Evolutionary conservation across 1,284 basidiomycete species (phyloP).

Genomic region (Rhodofomes roseus): DNA sequence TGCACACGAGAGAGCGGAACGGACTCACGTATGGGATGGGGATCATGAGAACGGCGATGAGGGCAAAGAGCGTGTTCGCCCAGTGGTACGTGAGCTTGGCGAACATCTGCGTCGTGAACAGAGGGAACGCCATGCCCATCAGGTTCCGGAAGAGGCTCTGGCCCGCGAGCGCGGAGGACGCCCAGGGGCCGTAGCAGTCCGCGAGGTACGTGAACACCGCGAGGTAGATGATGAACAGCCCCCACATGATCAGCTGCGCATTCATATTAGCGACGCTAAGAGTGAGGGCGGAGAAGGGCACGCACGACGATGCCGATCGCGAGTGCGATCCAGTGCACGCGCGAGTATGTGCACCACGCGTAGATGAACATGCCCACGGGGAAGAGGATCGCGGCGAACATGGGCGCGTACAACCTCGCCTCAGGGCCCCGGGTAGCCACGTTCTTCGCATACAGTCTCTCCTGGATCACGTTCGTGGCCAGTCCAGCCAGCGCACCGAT

Average conservation of each 20-base stretch:
- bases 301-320: constrained; percentile 50
- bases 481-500: constrained; percentile 2
- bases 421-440: constrained; percentile 60
- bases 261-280: neutral
- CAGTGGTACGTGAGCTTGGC: constrained; percentile 57
- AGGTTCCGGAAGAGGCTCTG: constrained; percentile 71
- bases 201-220: constrained; percentile 70
- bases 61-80: constrained; percentile 68
- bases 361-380: constrained; percentile 66
- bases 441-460: constrained; percentile 31
- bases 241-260: constrained; percentile 39
- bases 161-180: constrained; percentile 74
- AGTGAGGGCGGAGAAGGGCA: constrained; percentile 4
- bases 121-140: constrained; percentile 55
- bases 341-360: constrained; percentile 54
- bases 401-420: constrained; percentile 68
- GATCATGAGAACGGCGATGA: constrained; percentile 55
- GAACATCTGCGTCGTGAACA: constrained; percentile 67
- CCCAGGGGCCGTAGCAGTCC: constrained; percentile 73
- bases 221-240: constrained; percentile 58
- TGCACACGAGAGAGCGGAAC: neutral
- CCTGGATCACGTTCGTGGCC: constrained; percentile 1
- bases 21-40: constrained; percentile 63
- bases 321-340: constrained; percentile 55
- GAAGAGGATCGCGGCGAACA: constrained; percentile 59